These are phyloP conservation scores for Coffea canephora DNA, from an alignment of 257 asterid species.

Conservation along the genomic window DNA sequence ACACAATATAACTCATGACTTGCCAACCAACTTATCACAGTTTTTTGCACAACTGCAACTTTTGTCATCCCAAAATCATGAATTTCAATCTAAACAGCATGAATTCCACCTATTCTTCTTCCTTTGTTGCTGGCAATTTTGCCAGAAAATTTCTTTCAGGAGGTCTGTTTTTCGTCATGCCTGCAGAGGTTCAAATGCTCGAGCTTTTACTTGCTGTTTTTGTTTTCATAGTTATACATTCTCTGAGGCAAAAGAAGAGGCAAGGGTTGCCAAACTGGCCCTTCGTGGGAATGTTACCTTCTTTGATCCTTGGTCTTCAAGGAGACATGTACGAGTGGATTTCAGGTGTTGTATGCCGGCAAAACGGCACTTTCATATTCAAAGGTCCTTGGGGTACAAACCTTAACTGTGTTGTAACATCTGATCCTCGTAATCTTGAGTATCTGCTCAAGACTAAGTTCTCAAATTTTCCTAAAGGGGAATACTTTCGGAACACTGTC, in stretches of 20 bases:
- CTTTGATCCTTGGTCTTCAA: constrained; percentile 53
- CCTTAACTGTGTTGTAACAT: constrained; percentile 79
- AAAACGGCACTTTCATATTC: constrained; percentile 68
- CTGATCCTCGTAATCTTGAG: constrained; percentile 79
- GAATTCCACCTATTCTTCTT: constrained; percentile 17
- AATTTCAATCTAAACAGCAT: constrained; percentile 12
- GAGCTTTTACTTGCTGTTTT: constrained; percentile 52
- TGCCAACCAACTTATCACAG: constrained; percentile 33
- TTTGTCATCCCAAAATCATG: constrained; percentile 40
- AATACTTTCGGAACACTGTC: constrained; percentile 58
- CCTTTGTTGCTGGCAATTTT: background rate
- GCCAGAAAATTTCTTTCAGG: background rate
- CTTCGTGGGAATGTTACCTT: constrained; percentile 81
- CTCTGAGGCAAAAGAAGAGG: constrained; percentile 37
- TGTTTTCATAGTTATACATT: constrained; percentile 50
- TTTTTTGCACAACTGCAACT: constrained; percentile 32
- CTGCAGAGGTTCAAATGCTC: constrained; percentile 52
- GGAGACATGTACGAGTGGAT: constrained; percentile 79
- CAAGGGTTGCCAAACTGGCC: constrained; percentile 83
- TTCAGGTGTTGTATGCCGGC: constrained; percentile 42
- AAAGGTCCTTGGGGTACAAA: constrained; percentile 81
- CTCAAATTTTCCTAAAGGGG: constrained; percentile 76
- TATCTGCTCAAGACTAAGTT: constrained; percentile 76
- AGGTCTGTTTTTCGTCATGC: constrained; percentile 20
- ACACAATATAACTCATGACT: constrained; percentile 39